Percentiles rank a stretch among this genome's conserved stretches.
These are phyloP conservation scores for Sphaerostilbella broomeana DNA, from an alignment of 2,329 filamentous ascomycete genomes.

Conservation along the genomic window DNA sequence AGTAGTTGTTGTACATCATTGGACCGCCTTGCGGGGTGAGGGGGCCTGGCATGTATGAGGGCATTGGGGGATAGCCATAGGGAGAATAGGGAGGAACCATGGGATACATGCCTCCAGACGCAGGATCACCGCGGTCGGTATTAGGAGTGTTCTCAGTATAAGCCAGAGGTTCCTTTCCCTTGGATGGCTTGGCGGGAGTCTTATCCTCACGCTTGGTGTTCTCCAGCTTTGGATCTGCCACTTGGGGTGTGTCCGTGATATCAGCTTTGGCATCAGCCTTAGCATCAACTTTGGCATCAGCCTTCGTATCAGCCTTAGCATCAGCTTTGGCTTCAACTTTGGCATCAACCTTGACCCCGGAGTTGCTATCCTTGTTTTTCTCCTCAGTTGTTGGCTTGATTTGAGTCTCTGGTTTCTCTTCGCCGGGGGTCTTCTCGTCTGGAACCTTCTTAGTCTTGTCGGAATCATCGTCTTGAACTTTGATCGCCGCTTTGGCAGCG, in stretches of 20 bases:
- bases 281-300: neutral
- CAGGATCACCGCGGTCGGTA: neutral
- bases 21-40: constrained; percentile 9
- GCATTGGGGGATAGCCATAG: constrained; percentile 9
- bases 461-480: neutral
- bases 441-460: no score
- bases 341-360: neutral
- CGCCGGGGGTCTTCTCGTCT: no score
- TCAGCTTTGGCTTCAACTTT: neutral
- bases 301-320: neutral
- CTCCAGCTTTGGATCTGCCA: neutral
- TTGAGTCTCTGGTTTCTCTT: no score
- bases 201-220: neutral
- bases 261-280: neutral
- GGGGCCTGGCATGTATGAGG: constrained; percentile 5
- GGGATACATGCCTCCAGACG: constrained; percentile 2
- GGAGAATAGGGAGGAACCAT: constrained; percentile 11
- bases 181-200: no score
- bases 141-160: neutral
- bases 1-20: constrained; percentile 18
- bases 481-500: neutral
- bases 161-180: neutral
- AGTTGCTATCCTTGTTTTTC: no score
- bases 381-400: no score
- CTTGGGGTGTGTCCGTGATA: neutral